Evolutionary conservation across 306 rosid genomes (phyloP).

Genomic region (Cucurbita argyrosperma): DNA sequence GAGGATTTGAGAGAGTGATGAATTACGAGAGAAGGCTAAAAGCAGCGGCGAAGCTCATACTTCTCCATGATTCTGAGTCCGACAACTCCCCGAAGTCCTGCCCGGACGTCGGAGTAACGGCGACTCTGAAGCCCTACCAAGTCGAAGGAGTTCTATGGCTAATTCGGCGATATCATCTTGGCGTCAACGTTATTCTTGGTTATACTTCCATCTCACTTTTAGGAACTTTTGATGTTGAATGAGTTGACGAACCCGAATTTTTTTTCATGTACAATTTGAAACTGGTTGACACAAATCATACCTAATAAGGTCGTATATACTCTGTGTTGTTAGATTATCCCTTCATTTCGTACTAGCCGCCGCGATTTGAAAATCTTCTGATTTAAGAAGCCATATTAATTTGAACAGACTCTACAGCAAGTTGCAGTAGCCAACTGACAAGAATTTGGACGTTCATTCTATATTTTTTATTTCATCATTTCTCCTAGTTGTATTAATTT

Average conservation of each 20-base stretch:
- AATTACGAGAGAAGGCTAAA: conserved; percentile 51
- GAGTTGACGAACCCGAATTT: background rate
- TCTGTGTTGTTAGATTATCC: background rate
- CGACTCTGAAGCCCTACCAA: conserved; percentile 71
- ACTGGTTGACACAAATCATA: background rate
- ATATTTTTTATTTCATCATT: background rate
- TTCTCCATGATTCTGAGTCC: conserved; percentile 20
- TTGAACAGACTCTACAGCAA: background rate
- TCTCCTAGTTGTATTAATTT: background rate
- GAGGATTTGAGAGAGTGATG: conserved; percentile 15
- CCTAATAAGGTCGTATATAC: background rate
- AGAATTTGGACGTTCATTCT: background rate
- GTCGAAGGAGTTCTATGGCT: conserved; percentile 88
- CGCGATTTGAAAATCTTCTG: background rate
- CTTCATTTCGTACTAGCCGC: background rate
- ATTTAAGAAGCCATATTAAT: background rate
- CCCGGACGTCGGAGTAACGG: conserved; percentile 48
- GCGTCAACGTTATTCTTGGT: conserved; percentile 91
- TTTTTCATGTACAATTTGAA: background rate
- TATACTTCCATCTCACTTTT: conserved; percentile 1
- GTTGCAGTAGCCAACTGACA: background rate
- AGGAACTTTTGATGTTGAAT: background rate
- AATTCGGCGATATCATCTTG: conserved; percentile 53
- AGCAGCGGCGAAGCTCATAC: conserved; percentile 36
- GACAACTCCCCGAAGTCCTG: conserved; percentile 12